A percentile compares a stretch with the other conserved stretches of the same genome.
phyloP scores from a whole-genome alignment of 768 basidiomycete genomes.

The Hericium alpestre region DNA sequence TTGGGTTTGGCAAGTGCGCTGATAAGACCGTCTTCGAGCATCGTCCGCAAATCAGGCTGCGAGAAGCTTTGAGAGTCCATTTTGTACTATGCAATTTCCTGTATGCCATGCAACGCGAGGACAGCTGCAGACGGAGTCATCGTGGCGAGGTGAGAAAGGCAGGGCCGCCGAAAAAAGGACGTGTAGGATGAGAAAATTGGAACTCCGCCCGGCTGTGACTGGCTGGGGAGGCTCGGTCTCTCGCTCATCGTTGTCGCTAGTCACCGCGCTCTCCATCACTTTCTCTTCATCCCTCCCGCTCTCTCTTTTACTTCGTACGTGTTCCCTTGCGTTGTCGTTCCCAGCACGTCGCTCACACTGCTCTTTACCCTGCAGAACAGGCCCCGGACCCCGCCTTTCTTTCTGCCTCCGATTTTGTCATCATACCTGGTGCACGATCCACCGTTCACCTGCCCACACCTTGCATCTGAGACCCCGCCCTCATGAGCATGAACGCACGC shows the following conservation, averaged over 20 bases:
- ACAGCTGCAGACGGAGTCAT: too few relatives aligned
- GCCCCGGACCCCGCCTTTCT: not conserved
- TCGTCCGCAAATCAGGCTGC: too few relatives aligned
- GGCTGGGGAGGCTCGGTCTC: not conserved
- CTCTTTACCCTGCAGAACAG: not conserved
- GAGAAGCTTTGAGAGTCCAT: too few relatives aligned
- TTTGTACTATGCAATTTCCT: too few relatives aligned
- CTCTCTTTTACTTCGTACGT: not conserved
- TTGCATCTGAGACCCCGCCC: not conserved
- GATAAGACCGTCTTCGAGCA: too few relatives aligned
- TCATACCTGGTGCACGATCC: not conserved
- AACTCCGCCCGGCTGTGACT: not conserved
- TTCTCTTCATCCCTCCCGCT: not conserved
- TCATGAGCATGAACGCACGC: conserved; percentile 50
- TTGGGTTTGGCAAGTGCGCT: too few relatives aligned
- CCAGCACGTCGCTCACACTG: too few relatives aligned
- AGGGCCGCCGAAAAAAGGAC: not conserved
- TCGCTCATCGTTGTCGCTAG: not conserved
- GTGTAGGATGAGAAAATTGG: not conserved
- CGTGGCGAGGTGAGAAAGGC: not conserved
- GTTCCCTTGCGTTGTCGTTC: not conserved
- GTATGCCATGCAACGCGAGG: too few relatives aligned
- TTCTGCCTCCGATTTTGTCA: not conserved
- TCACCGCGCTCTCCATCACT: not conserved
- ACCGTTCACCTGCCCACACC: not conserved